Evolutionary conservation across 768 basidiomycete species (phyloP).

Genomic region (Tricholoma sp.): DNA sequence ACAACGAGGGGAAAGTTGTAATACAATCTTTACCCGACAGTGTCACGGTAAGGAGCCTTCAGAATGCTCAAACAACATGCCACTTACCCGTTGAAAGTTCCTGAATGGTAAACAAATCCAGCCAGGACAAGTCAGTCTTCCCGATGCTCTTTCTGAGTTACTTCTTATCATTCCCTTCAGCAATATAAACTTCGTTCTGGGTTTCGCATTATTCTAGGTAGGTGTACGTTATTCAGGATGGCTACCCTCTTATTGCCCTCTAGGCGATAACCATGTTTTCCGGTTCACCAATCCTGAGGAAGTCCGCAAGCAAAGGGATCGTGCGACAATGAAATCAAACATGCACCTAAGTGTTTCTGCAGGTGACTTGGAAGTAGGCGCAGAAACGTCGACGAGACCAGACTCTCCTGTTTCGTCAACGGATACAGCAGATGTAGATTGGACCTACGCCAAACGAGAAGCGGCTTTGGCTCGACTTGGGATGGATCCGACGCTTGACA

Average conservation of each 20-base stretch:
- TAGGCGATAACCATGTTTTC: conserved; percentile 96
- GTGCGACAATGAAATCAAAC: conserved; percentile 68
- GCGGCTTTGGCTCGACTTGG: conserved; percentile 86
- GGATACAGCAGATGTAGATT: conserved; percentile 79
- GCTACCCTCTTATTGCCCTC: conserved; percentile 7
- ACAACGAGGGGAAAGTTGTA: conserved; percentile 77
- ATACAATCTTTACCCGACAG: conserved; percentile 76
- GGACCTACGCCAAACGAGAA: conserved; percentile 96
- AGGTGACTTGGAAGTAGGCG: conserved; percentile 57
- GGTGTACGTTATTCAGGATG: conserved; percentile 15
- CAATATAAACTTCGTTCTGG: conserved; percentile 87
- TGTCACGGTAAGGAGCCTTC: conserved; percentile 59
- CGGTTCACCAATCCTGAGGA: conserved; percentile 95
- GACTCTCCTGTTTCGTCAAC: conserved; percentile 71
- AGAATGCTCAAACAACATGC: neutral
- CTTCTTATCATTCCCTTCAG: conserved; percentile 25
- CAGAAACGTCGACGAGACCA: conserved; percentile 62
- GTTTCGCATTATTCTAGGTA: conserved; percentile 93
- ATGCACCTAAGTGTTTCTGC: conserved; percentile 62
- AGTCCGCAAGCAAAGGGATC: conserved; percentile 86
- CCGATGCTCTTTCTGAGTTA: neutral
- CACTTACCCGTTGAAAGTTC: conserved; percentile 48
- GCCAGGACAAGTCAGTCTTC: conserved; percentile 60
- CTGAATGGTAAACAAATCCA: conserved; percentile 88
- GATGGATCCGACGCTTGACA: conserved; percentile 85